Percentiles rank a stretch among this genome's conserved stretches.
Evolutionary conservation across 768 basidiomycete species (phyloP).

Genomic region (Boletus rufocinnamomeus): DNA sequence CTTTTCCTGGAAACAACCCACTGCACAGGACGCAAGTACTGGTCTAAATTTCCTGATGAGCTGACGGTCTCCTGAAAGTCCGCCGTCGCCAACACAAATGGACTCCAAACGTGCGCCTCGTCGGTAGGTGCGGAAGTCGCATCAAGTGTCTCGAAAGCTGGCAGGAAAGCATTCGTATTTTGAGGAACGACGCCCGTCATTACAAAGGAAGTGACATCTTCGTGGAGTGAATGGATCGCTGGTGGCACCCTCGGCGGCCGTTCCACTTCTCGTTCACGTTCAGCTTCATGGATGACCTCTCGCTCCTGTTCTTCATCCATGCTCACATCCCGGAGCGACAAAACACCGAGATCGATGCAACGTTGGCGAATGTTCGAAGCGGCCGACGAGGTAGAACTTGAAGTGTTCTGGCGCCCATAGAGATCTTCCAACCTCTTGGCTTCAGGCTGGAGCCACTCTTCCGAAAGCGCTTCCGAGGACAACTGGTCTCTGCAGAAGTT

Average conservation of each 20-base stretch:
- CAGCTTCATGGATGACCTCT: conserved; percentile 47
- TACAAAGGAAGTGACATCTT: no score
- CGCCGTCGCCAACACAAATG: conserved; percentile 12
- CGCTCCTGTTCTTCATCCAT: conserved; percentile 54
- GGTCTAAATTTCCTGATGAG: conserved; percentile 1
- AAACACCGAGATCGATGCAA: conserved; percentile 33
- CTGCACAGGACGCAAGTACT: conserved; percentile 32
- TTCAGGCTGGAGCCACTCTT: no score
- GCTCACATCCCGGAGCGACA: conserved; percentile 15
- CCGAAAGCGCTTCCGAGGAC: no score
- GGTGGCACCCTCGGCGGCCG: no score
- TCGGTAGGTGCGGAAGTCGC: conserved; percentile 16
- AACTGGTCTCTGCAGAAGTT: no score
- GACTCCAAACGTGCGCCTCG: conserved; percentile 28
- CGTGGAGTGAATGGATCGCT: no score
- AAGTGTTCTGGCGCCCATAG: no score
- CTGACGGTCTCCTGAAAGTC: conserved; percentile 22
- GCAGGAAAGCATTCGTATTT: conserved; percentile 24
- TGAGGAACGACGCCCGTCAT: conserved; percentile 32
- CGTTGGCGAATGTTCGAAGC: no score
- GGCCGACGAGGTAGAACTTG: no score
- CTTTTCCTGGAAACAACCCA: no score
- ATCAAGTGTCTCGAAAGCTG: conserved; percentile 11
- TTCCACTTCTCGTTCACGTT: no score
- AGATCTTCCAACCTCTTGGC: no score